Evolutionary conservation across 208 protist species (phyloP).

Genomic region (Giardia duodenalis): DNA sequence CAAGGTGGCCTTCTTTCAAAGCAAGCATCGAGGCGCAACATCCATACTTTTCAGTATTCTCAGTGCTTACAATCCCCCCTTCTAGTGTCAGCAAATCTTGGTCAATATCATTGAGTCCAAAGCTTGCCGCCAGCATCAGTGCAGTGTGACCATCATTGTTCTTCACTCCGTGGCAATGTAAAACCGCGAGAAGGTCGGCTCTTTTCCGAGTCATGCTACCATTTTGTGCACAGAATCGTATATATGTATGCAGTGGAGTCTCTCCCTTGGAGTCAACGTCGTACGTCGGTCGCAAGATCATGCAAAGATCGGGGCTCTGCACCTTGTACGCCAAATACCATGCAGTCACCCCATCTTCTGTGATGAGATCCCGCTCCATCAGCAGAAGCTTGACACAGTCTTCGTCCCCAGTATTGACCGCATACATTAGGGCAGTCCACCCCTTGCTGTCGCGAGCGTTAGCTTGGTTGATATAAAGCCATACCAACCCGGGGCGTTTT

Average conservation of each 20-base stretch:
- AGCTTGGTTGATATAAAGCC: neutral
- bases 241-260: neutral
- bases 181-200: neutral
- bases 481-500: neutral
- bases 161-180: neutral
- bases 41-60: too few species aligned
- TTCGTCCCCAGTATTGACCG: neutral
- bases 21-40: neutral
- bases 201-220: too few species aligned
- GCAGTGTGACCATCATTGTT: neutral
- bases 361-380: neutral
- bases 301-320: neutral
- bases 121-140: neutral
- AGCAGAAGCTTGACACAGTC: neutral
- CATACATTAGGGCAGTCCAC: neutral
- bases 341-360: neutral
- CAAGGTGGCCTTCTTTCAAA: neutral
- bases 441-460: neutral
- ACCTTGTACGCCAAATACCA: neutral
- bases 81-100: neutral
- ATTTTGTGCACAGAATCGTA: neutral
- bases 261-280: neutral
- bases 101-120: neutral
- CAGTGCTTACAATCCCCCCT: neutral
- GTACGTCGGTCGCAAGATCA: neutral